Base-by-base conservation (phyloP, 352 stramenopile species). In the Phytophthora pisi region DNA sequence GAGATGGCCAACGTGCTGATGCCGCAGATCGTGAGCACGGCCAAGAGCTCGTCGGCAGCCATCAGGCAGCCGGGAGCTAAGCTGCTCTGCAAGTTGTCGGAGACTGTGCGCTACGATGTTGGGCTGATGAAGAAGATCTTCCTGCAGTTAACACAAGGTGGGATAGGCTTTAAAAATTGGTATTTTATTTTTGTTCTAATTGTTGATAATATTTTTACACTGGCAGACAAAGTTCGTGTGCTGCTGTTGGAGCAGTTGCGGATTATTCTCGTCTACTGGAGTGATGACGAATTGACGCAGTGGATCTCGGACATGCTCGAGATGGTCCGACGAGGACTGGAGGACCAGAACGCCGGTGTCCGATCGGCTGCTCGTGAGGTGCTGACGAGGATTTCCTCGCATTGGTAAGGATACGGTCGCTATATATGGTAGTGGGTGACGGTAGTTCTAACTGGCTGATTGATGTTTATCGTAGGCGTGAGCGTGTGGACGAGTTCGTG, bases 21-120 rank as follows among this genome's bases (percentile, higher is more conserved):
- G 10, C 63, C 74, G 4, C 61, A 80, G 30, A 74, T 93, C 3
- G 66, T 81, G 3, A 51, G 56, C 26, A 89, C 82, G 4, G 81
- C 80, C 54, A 92, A 88, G 63, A 78, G 46, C 28, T 76, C 83
- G 20, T 88, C 73, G n/a, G 59, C 49, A 0, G 86, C 86, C 2
- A 78, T 90, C 20, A 75, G 86, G 23, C 67, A 78, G 2, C 86
- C 83, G 43, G 82, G 78, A 3, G 65, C 77, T 5, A 73, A 75
- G 40, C 67, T 93, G 4, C 77, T 93, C 47, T 60, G 50, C 51
- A 73, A 78, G 34, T 59, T 92, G n/a, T 84, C 83, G 10, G 66
- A 92, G 64, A 57, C 81, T 20, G 72, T 82, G 36, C 78, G 82
- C 18, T 93, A 89, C 57, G 86, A 93, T 55, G 36, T 93, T 34